Evolutionary conservation across 768 basidiomycete species (phyloP).

Genomic region (Kwoniella sp.): DNA sequence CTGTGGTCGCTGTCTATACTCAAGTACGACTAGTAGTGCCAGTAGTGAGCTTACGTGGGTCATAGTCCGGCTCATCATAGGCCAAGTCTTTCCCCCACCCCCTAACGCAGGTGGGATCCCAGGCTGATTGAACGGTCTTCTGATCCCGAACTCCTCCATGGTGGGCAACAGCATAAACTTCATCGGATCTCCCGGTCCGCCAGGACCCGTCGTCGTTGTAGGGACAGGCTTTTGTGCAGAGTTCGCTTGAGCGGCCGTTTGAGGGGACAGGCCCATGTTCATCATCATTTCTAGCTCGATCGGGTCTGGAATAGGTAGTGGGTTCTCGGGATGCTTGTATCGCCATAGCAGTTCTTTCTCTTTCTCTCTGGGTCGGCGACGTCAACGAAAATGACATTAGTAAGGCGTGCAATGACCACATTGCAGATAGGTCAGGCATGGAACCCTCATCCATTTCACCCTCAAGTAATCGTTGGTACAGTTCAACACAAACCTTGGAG

Average conservation of each 20-base stretch:
- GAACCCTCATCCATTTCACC: too few species aligned
- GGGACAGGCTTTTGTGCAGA: neutral
- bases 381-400: too few species aligned
- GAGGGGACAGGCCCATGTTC: neutral
- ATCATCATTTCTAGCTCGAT: neutral
- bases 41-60: slow-evolving; percentile 46
- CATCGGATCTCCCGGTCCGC: slow-evolving; percentile 15
- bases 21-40: neutral
- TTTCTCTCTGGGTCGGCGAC: slow-evolving; percentile 14
- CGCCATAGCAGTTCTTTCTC: slow-evolving; percentile 26
- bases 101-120: slow-evolving; percentile 25
- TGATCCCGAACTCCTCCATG: slow-evolving; percentile 44
- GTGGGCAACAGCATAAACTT: slow-evolving; percentile 40
- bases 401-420: too few species aligned
- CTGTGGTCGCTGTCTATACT: neutral
- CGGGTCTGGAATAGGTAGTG: slow-evolving; percentile 19
- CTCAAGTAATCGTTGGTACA: too few species aligned
- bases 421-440: too few species aligned
- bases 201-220: neutral
- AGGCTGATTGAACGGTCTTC: slow-evolving; percentile 46
- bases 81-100: slow-evolving; percentile 38
- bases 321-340: slow-evolving; percentile 25
- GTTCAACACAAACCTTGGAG: too few species aligned
- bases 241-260: neutral
- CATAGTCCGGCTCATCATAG: slow-evolving; percentile 53